Base-by-base conservation (phyloP, 1,139 yeast species). In the Geotrichum phurueaensis region DNA sequence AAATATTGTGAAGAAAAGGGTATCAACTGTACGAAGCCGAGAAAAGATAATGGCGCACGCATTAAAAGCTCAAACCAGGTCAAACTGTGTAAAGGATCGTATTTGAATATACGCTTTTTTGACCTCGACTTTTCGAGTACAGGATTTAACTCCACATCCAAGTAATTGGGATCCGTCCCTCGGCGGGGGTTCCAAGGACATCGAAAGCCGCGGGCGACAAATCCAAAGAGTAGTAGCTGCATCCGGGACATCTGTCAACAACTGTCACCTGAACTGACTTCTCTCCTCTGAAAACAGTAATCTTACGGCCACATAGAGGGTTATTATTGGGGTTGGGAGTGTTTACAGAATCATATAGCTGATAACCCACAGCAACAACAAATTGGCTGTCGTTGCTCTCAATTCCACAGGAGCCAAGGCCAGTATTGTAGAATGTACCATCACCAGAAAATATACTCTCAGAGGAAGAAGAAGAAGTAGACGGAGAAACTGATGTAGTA, bases 381-480 rank as follows among this genome's bases (percentile, higher is more conserved):
- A 72, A 72, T 68, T 85, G 88, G 22, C 76, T 51, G 65, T 79
- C 84, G 31, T 75, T 59, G 74, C 72, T 78, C 63, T 76, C 72
- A 60, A 66, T 63, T 51, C 89, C 89, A 75, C 89, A 84, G 33
- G 89, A 84, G 59, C 88, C 89, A 62, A 84, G 73, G 20, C 84
- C 86, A 29, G 84, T 74, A 55, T 75, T 73, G 75, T 81, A 84
- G 78, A 71, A 84, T 60, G 89, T 84, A 64, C 85, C 88, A 62
- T 83, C 76, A 60, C 88, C 88, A 27, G 75, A 65, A 71, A 67
- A 75, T 39, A 58, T 49, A 15, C 47, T 22, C 5, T 39, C 20
- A 39, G 47, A n/a, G 18, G 47, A 6, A 39, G 47, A 5, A n/a
- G 47, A 15, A 33, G n/a, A 7, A n/a, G 47, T 39, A 5, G 47